These are phyloP conservation scores for Coemansia sp. DNA, from an alignment of 371 early-diverging fungal species.

Conservation along the genomic window DNA sequence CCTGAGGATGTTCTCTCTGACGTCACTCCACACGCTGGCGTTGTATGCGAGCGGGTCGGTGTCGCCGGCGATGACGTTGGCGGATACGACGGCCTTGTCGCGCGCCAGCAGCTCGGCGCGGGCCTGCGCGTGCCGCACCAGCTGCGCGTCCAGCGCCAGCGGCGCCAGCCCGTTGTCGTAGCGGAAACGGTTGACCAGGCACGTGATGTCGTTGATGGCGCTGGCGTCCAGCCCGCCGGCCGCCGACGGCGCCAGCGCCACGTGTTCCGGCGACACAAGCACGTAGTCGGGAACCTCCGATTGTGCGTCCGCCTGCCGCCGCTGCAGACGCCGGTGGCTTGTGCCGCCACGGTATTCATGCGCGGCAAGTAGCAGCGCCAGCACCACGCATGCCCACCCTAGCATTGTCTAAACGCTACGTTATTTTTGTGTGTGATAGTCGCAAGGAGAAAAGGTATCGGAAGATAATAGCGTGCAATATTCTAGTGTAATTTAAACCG, in stretches of 20 bases:
- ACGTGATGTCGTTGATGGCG: slow-evolving; percentile 35
- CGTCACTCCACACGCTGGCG: slow-evolving; percentile 23
- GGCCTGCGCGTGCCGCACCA: slow-evolving; percentile 33
- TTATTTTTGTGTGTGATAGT: too few species aligned
- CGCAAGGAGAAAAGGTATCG: too few species aligned
- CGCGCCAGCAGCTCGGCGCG: slow-evolving; percentile 27
- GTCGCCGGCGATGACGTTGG: slow-evolving; percentile 10
- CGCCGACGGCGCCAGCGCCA: slow-evolving; percentile 33
- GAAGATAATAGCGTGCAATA: too few species aligned
- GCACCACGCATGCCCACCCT: background rate
- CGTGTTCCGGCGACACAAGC: slow-evolving; percentile 37
- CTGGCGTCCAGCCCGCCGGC: slow-evolving; percentile 14
- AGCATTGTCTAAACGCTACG: background rate
- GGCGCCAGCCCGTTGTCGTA: slow-evolving; percentile 19
- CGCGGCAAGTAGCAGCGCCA: background rate
- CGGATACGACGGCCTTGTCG: background rate
- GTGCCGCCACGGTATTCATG: background rate
- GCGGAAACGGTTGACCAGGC: slow-evolving; percentile 33
- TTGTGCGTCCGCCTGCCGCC: background rate
- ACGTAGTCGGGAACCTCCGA: slow-evolving; percentile 34
- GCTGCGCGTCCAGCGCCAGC: slow-evolving; percentile 29
- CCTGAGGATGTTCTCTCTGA: slow-evolving; percentile 26
- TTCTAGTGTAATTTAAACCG: too few species aligned
- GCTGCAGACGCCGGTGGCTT: background rate
- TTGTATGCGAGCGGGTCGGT: slow-evolving; percentile 11